Evolutionary conservation across 768 basidiomycete species (phyloP), one percentile per base, ranked within the genome.

Genomic region (Asterophora lycoperdoides): DNA sequence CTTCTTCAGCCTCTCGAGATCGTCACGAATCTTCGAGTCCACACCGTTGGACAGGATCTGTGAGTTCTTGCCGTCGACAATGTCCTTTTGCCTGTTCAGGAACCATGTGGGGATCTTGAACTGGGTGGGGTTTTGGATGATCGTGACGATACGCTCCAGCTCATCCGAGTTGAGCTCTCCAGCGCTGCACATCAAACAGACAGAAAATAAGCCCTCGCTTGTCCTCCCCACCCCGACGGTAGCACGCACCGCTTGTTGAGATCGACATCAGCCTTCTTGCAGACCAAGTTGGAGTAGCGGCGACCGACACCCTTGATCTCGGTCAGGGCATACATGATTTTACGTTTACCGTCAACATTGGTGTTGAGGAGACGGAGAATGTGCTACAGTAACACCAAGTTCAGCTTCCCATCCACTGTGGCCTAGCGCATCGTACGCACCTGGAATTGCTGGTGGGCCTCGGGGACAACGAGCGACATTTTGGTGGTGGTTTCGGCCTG

Each of bases 291-390:
- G 66, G 96, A 86, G 75, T 98, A 99, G 46, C 96, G 89, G 57
- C 96, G 87, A 63, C 96, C 96, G 53, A 99, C 96, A 83, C 96
- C 96, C 81, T 98, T 98, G 81, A 99, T 99, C 78, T 99, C 96
- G 41, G 96, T 98, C 77, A 98, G 70, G 63, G 96, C 95, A 70
- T 93, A 98, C 89, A 93, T 97, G 71, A 99, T 88, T 78, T 99
- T 99, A 62, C 96, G 86, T 69, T 95, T 94, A 60, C 96, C 96
- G 72, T 98, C 95, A 59, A 99, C 96, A 77, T 98, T 98, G 69
- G 96, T 98, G 81, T 98, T 98, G 61, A 96, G 79, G 38, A 99
- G 84, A 88, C 96, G 96, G 53, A 99, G 76, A 71, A 99, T 99
- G 83, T 98, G 96, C 92, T 97, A 64, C 34, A 61, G 29, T 42